Evolutionary conservation across 2,329 filamentous ascomycete genomes (phyloP), one percentile per base, ranked within the genome.

Genomic region (Plenodomus tracheiphilus): DNA sequence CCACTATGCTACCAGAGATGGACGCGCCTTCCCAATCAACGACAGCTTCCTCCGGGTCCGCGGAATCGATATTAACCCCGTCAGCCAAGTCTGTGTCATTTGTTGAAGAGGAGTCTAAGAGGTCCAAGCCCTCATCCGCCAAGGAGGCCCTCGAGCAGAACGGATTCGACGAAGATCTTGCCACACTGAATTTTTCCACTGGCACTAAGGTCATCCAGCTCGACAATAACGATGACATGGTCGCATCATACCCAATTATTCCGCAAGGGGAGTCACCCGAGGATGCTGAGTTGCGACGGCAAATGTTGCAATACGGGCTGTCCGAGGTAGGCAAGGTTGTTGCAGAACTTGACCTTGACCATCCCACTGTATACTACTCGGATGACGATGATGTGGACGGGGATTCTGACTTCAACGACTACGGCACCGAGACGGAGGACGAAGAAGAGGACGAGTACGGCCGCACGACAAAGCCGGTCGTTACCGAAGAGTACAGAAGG

Each of bases 241-340:
- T 74, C 2, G 61, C 68, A 4, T 61, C 69, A 1, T 64, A 77
- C 6, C 78, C 85, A 1, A 75, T 91, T 11, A 81, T 88, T 13
- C 88, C 91, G 1, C 80, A 86, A 1, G 81, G 88, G 43, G 94
- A 99, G 62, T 84, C 87, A 0, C 78, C 82, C 11, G 91, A 96
- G 57, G 93, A 97, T 54, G 88, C 91, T 3, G 81, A 81, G 25
- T 73, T 96, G 19, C 86, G 94, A 5, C 84, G 86, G 48, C 86
- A 97, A 65, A 97, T 99, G 92, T 79, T 97, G 7, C 82, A 89
- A 54, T 99, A 97, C 67, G 87, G 89, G 53, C 77, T 96, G 72
- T 86, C 87, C 38, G 93, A 97, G 70, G 86, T 99, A 48, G 91
- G 91, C 3, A 85, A 90, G 32, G 89, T 99, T 2, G 94, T 99